Base-by-base conservation (phyloP, 306 rosid species). In the Cicer judaicum region DNA sequence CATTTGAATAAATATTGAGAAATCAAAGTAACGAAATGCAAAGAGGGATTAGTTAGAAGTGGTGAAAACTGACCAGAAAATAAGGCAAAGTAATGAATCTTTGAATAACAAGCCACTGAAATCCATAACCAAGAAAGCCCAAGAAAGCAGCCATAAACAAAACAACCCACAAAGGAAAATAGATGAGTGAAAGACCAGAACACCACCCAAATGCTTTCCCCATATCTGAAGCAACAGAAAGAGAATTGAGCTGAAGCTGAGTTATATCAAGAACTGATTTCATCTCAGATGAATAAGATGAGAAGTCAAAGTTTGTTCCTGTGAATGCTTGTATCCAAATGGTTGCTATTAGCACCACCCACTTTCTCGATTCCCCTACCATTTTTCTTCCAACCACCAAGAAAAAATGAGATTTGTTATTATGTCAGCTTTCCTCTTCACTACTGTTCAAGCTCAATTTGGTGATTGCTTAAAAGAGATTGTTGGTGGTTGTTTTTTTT, bases 171-270 rank as follows among this genome's bases (percentile, higher is more conserved):
- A 88, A 54, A 0, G 96, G 96, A 7, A 88, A 68, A 65, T 82
- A 82, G 70, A 82, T 38, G 18, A 88, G 86, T 0, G 75, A 82
- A 1, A 88, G 18, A 8, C 96, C 93, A n/a, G 87, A 88, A 43
- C 90, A 88, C 96, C 96, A 91, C 0, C 96, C 96, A 56, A 91
- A 80, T 1, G 82, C 91, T 44, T 87, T 91, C 4, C 93, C 96
- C 87, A 91, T 68, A 49, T 91, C 93, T 0, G 96, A 91, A 1
- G 96, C 93, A 10, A 91, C 88, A 3, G 96, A 84, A 0, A 91
- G 86, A 29, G 67, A 91, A 76, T 87, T 89, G 12, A 91, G 80
- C 82, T 91, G 89, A 59, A 91, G 85, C 80, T 91, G 93, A 5
- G 92, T 76, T 5, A 89, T 84, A 10, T 84, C 78, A 16, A 91